Conservation (phyloP, 2,329 filamentous ascomycete species). For the Epichloe sibirici region DNA sequence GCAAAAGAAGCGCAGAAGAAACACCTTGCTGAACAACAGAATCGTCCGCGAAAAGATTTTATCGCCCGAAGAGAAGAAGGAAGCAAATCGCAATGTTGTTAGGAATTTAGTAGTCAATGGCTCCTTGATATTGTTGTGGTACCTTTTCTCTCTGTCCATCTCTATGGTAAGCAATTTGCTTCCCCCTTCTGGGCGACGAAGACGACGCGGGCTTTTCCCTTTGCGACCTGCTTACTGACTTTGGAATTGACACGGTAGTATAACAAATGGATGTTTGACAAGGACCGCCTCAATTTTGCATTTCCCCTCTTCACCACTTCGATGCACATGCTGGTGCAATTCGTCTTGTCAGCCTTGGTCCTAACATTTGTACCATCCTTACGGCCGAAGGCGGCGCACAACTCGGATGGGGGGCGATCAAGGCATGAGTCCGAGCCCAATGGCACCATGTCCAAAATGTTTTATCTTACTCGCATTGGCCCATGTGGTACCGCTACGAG, state of each 20-base stretch:
- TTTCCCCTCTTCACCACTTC: conserved; percentile 94
- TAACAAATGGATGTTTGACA: conserved; percentile 99
- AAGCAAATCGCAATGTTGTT: conserved; percentile 63
- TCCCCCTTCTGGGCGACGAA: not conserved
- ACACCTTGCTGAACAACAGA: conserved; percentile 57
- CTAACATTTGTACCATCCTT: conserved; percentile 74
- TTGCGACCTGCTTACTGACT: conserved; percentile 10
- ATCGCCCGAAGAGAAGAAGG: conserved; percentile 59
- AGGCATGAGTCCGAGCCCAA: conserved; percentile 42
- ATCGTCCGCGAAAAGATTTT: conserved; percentile 48
- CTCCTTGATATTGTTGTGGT: conserved; percentile 80
- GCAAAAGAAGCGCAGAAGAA: conserved; percentile 52
- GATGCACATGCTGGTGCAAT: conserved; percentile 93
- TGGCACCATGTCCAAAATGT: conserved; percentile 68
- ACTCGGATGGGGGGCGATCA: conserved; percentile 36
- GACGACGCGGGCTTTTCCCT: not conserved
- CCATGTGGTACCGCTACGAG: conserved; percentile 89
- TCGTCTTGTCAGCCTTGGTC: conserved; percentile 62
- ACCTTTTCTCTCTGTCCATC: conserved; percentile 81
- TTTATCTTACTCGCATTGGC: conserved; percentile 84
- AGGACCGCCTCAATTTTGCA: conserved; percentile 73
- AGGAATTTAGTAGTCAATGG: conserved; percentile 60
- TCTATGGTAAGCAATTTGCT: conserved; percentile 55
- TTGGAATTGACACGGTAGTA: conserved; percentile 44
- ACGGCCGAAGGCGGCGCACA: conserved; percentile 48